These are phyloP conservation scores for Neostapfia colusana DNA, from an alignment of 176 grass and related monocot genomes.

Conservation along the genomic window DNA sequence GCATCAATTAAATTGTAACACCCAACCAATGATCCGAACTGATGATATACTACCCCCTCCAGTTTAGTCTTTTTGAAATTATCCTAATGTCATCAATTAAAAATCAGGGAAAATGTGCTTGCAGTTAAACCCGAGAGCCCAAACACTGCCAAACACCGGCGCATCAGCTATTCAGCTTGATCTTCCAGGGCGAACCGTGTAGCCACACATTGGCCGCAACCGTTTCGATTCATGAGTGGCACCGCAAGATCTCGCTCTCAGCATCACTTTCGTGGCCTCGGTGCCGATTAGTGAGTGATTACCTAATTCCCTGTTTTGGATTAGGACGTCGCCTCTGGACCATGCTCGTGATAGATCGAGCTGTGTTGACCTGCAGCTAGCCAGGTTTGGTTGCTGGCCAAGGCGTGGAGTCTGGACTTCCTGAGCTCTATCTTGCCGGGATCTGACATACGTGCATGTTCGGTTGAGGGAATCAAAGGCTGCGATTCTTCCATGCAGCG, in stretches of 20 bases:
- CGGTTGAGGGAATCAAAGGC: constrained; percentile 17
- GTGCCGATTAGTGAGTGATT: not conserved
- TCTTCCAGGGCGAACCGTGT: not conserved
- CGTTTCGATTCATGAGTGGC: constrained; percentile 9
- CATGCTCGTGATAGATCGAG: not conserved
- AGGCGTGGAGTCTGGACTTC: constrained; percentile 33
- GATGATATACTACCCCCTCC: too few relatives aligned
- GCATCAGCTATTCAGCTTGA: not conserved
- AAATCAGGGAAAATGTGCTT: not conserved
- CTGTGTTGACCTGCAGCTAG: constrained; percentile 31
- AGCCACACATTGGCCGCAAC: not conserved
- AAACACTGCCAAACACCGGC: not conserved
- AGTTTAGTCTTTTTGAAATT: too few relatives aligned
- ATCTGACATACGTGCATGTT: not conserved
- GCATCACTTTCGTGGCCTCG: not conserved
- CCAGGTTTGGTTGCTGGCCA: constrained; percentile 34
- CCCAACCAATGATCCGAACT: not conserved
- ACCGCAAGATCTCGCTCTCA: not conserved
- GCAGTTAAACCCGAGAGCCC: not conserved
- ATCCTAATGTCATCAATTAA: not conserved
- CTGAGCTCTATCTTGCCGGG: not conserved
- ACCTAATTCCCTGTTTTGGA: not conserved
- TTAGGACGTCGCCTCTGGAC: not conserved
- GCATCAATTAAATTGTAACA: not conserved
- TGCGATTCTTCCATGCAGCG: not conserved